Base-by-base conservation (phyloP, 495 filamentous ascomycete genomes). In the Penicillium taxi region DNA sequence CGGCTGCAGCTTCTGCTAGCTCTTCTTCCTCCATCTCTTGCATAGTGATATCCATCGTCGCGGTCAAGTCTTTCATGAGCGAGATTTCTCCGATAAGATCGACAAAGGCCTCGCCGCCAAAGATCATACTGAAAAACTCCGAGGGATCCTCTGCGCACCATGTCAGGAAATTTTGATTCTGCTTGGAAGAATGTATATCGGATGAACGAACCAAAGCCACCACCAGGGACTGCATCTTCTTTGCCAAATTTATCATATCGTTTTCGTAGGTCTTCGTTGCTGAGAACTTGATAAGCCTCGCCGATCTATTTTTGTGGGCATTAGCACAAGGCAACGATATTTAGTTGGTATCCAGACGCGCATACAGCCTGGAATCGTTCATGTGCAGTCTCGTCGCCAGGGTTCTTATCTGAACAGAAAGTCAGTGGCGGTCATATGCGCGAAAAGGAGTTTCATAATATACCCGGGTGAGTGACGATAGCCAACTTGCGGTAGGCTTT, bases 41-140 rank as follows among this genome's bases (percentile, higher is more conserved):
- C 74, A 82, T 82, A 12, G 84, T 86, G 41, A 94, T 94, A 47
- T 91, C 86, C 85, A 91, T 90, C 2, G 86, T 87, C 39, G 82
- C 78, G 3, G 84, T 89, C 24, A 93, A 67, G 47, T 91, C 87
- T 60, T 89, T 91, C 81, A 94, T 90, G 34, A 94, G 72, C 30
- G 82, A 87, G 42, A 94, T 88, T 64, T 94, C 86, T 36, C 87
- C 86, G 49, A 91, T 93, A 54, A 87, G 77, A 59, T 91, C 90
- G 16, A 81, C 72, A 53, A 99, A 99, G 4, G 93, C 91, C 40
- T 94, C 90, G 23, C 91, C 91, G 44, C 91, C 91, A 51, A 99
- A 99, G 41, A 99, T 96, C 73, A 87, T 94, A 46, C 85, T 80
- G 61, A 99, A 96, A 77, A 99, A 99, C 65, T 99, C 93, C 27